Percentiles rank a stretch among this genome's conserved stretches.
These are phyloP conservation scores for Diospyros kaki DNA, from an alignment of 148 eudicot genomes.

Conservation along the genomic window DNA sequence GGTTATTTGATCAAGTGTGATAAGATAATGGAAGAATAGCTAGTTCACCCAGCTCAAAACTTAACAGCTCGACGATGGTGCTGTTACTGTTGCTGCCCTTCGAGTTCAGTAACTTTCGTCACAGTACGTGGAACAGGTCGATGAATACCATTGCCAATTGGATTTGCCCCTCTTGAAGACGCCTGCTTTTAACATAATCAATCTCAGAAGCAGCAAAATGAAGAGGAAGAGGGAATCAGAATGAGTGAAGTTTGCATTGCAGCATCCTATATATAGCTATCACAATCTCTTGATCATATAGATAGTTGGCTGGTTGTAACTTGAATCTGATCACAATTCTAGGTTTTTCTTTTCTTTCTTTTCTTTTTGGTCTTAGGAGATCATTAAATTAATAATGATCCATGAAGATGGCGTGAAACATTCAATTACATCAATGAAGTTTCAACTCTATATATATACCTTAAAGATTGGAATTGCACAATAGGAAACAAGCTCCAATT, in stretches of 20 bases:
- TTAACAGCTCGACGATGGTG: too few species aligned
- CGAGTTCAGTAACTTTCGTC: slow-evolving; percentile 39
- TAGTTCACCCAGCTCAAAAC: too few species aligned
- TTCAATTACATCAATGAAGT: not conserved
- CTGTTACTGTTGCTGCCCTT: slow-evolving; percentile 10
- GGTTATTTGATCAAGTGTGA: too few species aligned
- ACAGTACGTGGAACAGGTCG: slow-evolving; percentile 7
- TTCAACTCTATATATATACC: not conserved
- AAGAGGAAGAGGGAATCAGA: slow-evolving; percentile 4
- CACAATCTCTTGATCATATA: too few species aligned
- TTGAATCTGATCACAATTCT: too few species aligned
- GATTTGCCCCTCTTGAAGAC: too few species aligned
- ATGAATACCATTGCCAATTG: not conserved
- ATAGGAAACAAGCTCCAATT: too few species aligned
- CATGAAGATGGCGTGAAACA: not conserved
- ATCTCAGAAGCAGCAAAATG: not conserved
- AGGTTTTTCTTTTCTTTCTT: not conserved
- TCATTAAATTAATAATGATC: not conserved
- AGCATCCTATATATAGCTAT: not conserved
- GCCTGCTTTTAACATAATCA: not conserved
- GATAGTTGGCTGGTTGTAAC: too few species aligned
- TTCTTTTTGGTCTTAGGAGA: not conserved
- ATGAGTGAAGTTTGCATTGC: not conserved
- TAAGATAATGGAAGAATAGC: too few species aligned
- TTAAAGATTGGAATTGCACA: not conserved